Percentiles rank a stretch among this genome's conserved stretches.
These are phyloP conservation scores for Cladorrhinum sp. DNA, from an alignment of 2,329 filamentous ascomycete species.

Conservation along the genomic window DNA sequence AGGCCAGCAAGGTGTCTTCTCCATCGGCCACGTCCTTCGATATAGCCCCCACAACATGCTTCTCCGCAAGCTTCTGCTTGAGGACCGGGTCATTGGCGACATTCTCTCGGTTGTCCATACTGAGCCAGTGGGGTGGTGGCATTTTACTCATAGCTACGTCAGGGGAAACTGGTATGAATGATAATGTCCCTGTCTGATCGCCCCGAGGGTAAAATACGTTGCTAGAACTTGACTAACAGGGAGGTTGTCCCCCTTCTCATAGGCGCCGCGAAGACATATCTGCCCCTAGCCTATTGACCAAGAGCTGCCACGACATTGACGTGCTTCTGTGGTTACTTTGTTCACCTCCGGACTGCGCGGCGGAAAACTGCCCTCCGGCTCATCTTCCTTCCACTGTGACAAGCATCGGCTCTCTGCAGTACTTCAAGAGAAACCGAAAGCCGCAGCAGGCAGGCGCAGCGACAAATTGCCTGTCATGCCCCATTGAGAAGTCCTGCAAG, in stretches of 20 bases:
- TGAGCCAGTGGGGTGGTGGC: constrained; percentile 95
- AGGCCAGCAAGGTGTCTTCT: constrained; percentile 59
- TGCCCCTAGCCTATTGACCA: constrained; percentile 84
- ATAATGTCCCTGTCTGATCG: background rate
- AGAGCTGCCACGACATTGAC: constrained; percentile 95
- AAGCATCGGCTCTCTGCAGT: constrained; percentile 72
- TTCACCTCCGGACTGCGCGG: constrained; percentile 55
- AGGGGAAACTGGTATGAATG: constrained; percentile 69
- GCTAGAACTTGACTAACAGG: background rate
- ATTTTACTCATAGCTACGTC: constrained; percentile 88
- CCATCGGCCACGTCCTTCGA: constrained; percentile 87
- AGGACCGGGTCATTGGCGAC: constrained; percentile 76
- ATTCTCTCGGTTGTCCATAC: constrained; percentile 85
- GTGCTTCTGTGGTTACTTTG: constrained; percentile 87
- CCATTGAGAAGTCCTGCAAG: constrained; percentile 69
- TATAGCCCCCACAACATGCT: constrained; percentile 92
- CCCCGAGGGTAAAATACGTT: too few species aligned
- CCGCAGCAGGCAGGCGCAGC: constrained; percentile 69
- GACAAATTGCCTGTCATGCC: constrained; percentile 84
- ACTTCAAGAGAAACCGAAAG: constrained; percentile 74
- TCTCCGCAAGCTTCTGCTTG: constrained; percentile 72
- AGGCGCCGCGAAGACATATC: constrained; percentile 70
- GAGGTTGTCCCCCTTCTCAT: background rate
- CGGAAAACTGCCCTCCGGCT: constrained; percentile 42
- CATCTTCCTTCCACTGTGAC: constrained; percentile 75